Evolutionary conservation across 805 yeast genomes (phyloP), one percentile per base, ranked within the genome.

Genomic region (Schwanniomyces vanrijiae): DNA sequence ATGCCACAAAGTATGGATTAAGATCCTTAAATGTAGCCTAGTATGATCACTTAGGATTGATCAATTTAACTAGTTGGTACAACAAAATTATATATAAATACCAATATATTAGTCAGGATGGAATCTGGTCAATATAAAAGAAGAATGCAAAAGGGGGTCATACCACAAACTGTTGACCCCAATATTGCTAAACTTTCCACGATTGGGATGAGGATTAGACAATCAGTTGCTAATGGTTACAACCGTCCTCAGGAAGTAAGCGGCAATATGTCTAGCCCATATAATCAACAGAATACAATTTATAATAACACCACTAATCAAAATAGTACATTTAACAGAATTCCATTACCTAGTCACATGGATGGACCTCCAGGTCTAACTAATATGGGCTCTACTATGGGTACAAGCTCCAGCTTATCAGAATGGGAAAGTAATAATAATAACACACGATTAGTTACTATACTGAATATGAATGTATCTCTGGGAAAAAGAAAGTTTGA

Each of bases 131-230:
- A 47, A 54, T 56, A 61, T 50, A 75, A 56, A 54, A 66, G 61
- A 56, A 64, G 55, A 61, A 72, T 59, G 71, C 65, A 63, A 65
- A 64, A 51, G 52, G 63, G 51, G 49, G 57, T 61, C 40, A 58
- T 56, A 51, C 60, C 64, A 22, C 56, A 26, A 26, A 54, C 49
- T 42, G 55, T 48, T 5, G 56, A 40, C 34, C 67, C 66, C n/a
- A 62, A 60, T 35, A 58, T 62, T 11, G 71, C 63, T 38, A 63
- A 69, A 21, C 70, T 85, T 20, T 75, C 82, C 35, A 76, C 83
- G 0, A 58, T 85, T 5, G 90, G 90, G 0, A 85, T 84, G 89
- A 74, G 89, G 51, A 80, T 86, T 48, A 76, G 92, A 57, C 83
- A 84, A 54, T 74, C 86, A 2, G 81, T 86, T 3, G 72, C 79